These are phyloP conservation scores for Trichosporon faecale DNA, from an alignment of 1,284 basidiomycete genomes.

Conservation along the genomic window DNA sequence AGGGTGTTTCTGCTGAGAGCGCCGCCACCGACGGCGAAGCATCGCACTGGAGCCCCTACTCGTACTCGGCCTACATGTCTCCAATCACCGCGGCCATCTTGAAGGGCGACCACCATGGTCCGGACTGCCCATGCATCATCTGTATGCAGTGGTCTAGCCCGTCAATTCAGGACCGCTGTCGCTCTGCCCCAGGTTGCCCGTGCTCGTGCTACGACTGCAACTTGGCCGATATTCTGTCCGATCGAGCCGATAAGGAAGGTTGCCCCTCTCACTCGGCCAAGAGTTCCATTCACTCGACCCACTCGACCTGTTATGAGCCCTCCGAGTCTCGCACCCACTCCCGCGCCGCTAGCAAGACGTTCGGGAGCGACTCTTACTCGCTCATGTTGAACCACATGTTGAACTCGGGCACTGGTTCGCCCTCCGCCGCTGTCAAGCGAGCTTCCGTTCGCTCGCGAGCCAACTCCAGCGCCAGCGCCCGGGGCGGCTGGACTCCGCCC, in stretches of 20 bases:
- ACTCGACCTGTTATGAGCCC: neutral
- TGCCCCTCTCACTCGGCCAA: neutral
- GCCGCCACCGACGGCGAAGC: neutral
- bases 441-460: neutral
- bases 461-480: neutral
- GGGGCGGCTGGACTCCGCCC: neutral
- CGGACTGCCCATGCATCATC: neutral
- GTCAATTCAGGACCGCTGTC: neutral
- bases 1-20: neutral
- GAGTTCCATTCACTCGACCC: neutral
- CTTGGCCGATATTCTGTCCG: too few species aligned
- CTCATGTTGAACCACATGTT: neutral
- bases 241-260: neutral
- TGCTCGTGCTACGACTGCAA: neutral
- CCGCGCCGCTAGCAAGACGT: neutral
- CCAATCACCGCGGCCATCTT: neutral
- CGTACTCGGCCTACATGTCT: neutral
- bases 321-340: neutral
- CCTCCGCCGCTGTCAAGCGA: neutral
- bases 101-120: neutral
- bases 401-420: neutral
- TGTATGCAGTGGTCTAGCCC: neutral
- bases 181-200: neutral
- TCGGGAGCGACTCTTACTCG: neutral
- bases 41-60: neutral